phyloP scores from a whole-genome alignment of 805 yeast species.

The Schwanniomyces occidentalis region DNA sequence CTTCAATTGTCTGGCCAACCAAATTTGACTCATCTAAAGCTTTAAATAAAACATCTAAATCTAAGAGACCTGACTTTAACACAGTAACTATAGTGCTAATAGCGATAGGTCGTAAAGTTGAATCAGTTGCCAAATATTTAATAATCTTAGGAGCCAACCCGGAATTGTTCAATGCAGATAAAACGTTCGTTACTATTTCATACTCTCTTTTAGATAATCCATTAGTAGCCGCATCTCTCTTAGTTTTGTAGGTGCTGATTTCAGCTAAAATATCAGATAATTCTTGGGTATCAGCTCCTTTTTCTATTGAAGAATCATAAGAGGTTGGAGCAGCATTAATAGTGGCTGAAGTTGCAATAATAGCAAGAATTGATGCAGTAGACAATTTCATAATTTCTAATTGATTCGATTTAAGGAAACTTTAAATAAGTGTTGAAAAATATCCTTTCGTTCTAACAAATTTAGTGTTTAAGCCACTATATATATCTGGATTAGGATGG shows the following conservation, averaged over 20 bases:
- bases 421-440: too few species aligned
- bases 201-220: constrained; percentile 38
- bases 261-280: constrained; percentile 25
- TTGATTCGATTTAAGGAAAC: too few species aligned
- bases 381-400: constrained; percentile 35
- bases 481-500: too few species aligned
- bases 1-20: constrained; percentile 32
- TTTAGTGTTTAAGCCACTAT: too few species aligned
- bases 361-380: constrained; percentile 28
- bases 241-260: constrained; percentile 18
- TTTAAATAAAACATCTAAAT: constrained; percentile 31
- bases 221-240: constrained; percentile 28
- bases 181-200: constrained; percentile 40
- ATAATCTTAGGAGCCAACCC: constrained; percentile 36
- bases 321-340: constrained; percentile 38
- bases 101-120: constrained; percentile 22
- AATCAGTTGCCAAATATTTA: constrained; percentile 30
- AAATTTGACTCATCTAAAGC: constrained; percentile 40
- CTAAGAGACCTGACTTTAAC: constrained; percentile 31
- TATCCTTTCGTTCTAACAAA: too few species aligned
- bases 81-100: constrained; percentile 25
- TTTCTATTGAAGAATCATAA: constrained; percentile 8
- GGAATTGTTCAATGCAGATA: constrained; percentile 36
- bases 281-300: constrained; percentile 11
- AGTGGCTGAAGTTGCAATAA: constrained; percentile 25